Evolutionary conservation across 2,329 filamentous ascomycete genomes (phyloP).

Genomic region (Pseudogymnoascus sp.): DNA sequence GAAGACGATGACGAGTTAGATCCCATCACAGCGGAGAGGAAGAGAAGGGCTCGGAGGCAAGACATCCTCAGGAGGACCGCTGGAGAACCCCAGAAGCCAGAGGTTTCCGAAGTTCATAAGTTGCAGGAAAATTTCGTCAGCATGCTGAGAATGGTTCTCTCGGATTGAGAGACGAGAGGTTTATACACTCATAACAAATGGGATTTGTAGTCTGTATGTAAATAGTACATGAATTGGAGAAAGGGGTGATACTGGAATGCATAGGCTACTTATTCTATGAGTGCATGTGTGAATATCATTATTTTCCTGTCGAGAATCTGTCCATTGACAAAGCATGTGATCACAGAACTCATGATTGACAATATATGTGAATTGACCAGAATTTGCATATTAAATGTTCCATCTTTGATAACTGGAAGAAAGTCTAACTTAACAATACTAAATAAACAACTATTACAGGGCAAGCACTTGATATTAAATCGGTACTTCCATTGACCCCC

Average conservation of each 20-base stretch:
- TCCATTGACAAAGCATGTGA: not conserved
- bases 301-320: not conserved
- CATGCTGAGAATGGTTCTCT: conserved; percentile 77
- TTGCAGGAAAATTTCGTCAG: conserved; percentile 71
- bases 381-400: not conserved
- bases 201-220: not conserved
- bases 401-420: no score
- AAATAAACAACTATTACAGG: not conserved
- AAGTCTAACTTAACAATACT: not conserved
- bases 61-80: conserved; percentile 74
- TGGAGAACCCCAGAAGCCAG: conserved; percentile 77
- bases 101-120: conserved; percentile 72
- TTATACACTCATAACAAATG: not conserved
- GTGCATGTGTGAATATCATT: not conserved
- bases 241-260: not conserved
- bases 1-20: conserved; percentile 73
- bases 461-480: not conserved
- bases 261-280: not conserved
- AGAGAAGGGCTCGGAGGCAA: conserved; percentile 66
- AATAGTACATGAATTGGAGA: not conserved
- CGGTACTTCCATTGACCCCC: not conserved
- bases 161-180: conserved; percentile 45
- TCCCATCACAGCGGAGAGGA: conserved; percentile 80
- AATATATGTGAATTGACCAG: not conserved
- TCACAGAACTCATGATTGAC: not conserved